Conservation (phyloP, 176 grass and related monocot species). For the Lolium multiflorum region DNA sequence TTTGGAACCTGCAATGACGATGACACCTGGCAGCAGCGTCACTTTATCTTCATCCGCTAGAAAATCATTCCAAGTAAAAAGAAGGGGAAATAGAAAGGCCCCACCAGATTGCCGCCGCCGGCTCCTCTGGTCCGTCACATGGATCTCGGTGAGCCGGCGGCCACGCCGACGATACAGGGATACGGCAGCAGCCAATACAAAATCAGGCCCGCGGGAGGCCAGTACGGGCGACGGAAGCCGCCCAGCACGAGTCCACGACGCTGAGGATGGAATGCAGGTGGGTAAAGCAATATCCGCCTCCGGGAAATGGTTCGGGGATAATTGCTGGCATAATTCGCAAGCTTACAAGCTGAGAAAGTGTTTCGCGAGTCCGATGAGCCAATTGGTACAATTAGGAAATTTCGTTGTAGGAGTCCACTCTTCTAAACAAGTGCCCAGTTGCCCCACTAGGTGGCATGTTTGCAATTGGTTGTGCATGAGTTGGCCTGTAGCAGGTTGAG, state of each 20-base stretch:
- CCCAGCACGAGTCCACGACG: not conserved
- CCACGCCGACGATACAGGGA: no score
- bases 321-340: not conserved
- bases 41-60: no score
- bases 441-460: not conserved
- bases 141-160: no score
- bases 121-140: no score
- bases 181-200: no score
- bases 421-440: not conserved
- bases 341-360: not conserved
- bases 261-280: not conserved
- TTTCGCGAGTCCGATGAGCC: not conserved
- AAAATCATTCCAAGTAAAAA: no score
- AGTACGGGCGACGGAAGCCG: not conserved
- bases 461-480: not conserved
- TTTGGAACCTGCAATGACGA: no score
- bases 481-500: constrained; percentile 1
- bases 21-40: no score
- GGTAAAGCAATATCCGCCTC: not conserved
- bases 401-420: not conserved
- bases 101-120: no score
- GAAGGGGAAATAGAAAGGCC: no score
- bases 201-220: no score
- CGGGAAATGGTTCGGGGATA: not conserved
- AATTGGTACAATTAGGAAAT: not conserved